Percentiles rank a stretch among this genome's conserved stretches.
phyloP scores from a whole-genome alignment of 2,329 filamentous ascomycete genomes.

The Cladosporium sp. region DNA sequence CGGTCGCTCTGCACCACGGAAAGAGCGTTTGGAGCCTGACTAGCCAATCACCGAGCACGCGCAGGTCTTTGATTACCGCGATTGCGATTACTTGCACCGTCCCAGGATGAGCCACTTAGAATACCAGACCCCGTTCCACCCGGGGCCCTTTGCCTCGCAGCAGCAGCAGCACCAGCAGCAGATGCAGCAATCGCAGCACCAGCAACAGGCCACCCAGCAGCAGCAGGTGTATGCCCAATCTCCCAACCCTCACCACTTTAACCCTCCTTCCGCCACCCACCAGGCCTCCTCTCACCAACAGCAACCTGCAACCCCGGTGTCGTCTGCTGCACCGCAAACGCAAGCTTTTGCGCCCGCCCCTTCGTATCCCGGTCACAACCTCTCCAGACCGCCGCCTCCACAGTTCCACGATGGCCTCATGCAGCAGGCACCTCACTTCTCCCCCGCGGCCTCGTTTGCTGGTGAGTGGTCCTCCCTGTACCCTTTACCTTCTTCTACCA shows the following conservation, averaged over 20 bases:
- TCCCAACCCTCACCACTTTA: constrained; percentile 1
- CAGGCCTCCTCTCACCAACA: background rate
- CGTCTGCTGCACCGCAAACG: constrained; percentile 5
- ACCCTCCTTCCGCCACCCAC: background rate
- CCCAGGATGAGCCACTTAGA: constrained; percentile 21
- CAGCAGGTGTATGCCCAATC: constrained; percentile 33
- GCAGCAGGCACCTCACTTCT: constrained; percentile 15
- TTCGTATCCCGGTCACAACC: constrained; percentile 9
- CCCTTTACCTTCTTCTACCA: background rate
- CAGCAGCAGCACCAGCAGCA: constrained; percentile 32
- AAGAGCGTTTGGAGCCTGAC: constrained; percentile 17
- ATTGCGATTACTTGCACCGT: background rate
- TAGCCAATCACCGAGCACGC: constrained; percentile 17
- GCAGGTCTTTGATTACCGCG: constrained; percentile 16
- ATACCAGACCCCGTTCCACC: constrained; percentile 21
- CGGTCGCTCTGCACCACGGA: constrained; percentile 11
- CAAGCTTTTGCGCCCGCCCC: constrained; percentile 15
- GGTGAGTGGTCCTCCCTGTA: constrained; percentile 33
- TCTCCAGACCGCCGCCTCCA: constrained; percentile 18
- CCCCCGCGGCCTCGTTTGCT: constrained; percentile 22
- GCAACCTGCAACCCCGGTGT: background rate
- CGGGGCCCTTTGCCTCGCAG: constrained; percentile 26
- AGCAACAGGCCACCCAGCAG: constrained; percentile 33
- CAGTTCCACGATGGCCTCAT: constrained; percentile 17
- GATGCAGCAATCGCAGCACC: constrained; percentile 38